Evolutionary conservation across 805 yeast species (phyloP), one percentile per base, ranked within the genome.

Genomic region (Starmerella vitae): DNA sequence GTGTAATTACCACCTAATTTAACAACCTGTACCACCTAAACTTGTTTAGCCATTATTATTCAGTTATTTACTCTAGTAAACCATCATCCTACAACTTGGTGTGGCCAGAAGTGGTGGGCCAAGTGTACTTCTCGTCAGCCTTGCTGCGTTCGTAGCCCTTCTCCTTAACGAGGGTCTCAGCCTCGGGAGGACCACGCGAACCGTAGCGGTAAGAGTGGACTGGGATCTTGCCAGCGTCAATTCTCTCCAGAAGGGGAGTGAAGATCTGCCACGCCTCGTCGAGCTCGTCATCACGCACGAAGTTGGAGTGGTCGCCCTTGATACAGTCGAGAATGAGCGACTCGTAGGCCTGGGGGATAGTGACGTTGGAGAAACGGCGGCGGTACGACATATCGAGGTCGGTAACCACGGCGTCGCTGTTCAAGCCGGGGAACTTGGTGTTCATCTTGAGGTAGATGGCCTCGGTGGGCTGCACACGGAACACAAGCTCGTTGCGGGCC

Each of bases 281-380:
- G 57, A 91, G 72, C 66, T 91, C 98, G 59, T 91, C 98, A 58
- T 88, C 96, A 65, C 98, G 78, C 25, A 91, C 97, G 59, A 91
- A 91, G 66, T 88, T 88, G 37, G 97, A 81, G 64, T 91, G 98
- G 62, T 86, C 94, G 41, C 93, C 97, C 50, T 74, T 71, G 57
- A 79, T 63, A 47, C 88, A 81, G 62, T 91, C 97, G 62, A 93
- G 75, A 53, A 91, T 83, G 52, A 91, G 73, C 1, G 95, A 80
- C 67, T 91, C 98, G 62, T 91, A 91, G 30, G 97, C 97, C 67
- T 88, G 95, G 33, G 98, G 97, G 55, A 91, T 86, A 78, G 91
- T 80, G 64, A 83, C 79, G 57, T 83, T 79, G 47, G 80, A 66
- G 66, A 79, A 91, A 57, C 96, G 75, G 36, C 68, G 67, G 39